Conservation (phyloP, 2,329 filamentous ascomycete genomes). For the Scleromitrula shiraiana region DNA sequence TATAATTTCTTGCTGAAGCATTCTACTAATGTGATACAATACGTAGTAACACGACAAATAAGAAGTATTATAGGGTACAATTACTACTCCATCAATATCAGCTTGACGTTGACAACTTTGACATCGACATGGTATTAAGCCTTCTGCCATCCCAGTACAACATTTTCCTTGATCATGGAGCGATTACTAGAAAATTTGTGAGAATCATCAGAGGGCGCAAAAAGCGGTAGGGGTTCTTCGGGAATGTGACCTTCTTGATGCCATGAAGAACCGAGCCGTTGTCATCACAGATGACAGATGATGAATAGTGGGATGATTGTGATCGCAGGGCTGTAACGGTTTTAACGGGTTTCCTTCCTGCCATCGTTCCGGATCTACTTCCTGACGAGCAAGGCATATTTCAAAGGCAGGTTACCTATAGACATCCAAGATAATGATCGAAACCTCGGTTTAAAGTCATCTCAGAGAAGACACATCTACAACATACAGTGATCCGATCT, state of each 20-base stretch:
- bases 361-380: background rate
- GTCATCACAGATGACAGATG: conserved; percentile 5
- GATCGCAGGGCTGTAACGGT: conserved; percentile 8
- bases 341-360: background rate
- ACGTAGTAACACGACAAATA: too few species aligned
- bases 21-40: background rate
- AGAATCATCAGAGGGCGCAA: too few species aligned
- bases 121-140: background rate
- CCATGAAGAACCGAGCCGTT: conserved; percentile 8
- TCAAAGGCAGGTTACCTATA: background rate
- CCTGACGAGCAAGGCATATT: background rate
- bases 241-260: conserved; percentile 1
- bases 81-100: background rate
- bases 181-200: too few species aligned
- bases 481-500: too few species aligned
- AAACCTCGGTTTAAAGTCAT: background rate
- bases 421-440: background rate
- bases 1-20: too few species aligned
- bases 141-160: background rate
- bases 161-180: background rate
- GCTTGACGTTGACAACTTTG: background rate
- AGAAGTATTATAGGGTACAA: too few species aligned
- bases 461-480: too few species aligned
- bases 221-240: background rate
- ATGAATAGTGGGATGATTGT: background rate